Base-by-base conservation (phyloP, 768 basidiomycete genomes). In the Phaeotremella skinneri region DNA sequence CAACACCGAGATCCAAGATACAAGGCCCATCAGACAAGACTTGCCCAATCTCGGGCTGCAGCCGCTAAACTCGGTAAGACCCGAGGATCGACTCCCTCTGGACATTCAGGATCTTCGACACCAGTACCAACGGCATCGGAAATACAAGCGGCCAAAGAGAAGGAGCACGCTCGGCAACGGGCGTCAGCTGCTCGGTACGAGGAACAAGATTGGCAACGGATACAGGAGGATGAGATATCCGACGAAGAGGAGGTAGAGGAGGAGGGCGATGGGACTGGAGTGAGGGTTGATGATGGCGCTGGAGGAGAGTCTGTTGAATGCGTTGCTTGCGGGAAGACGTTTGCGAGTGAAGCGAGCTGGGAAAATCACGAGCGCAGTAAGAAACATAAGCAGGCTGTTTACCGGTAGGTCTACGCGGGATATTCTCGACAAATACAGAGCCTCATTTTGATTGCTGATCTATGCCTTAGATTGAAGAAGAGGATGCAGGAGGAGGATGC, bases 321-420 rank as follows among this genome's bases (percentile, higher is more conserved):
- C 69, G 87, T 97, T n/a, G 93, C 86, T 6, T 99, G 96, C 69
- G 81, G 83, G 27, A 97, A 96, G 79, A 81, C 83, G 0, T 98
- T 97, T 73, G 80, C 87, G 69, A 91, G 87, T 63, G 92, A 97
- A 67, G 89, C 90, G 0, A 90, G 91, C 3, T 99, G 93, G 93
- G 82, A 86, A 66, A 97, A 91, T 74, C 96, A 98, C 63, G 96
- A 98, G 76, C 81, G 92, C 64, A 96, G 92, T 76, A 88, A 88
- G 78, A 96, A 91, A 76, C 96, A 99, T 69, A 73, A 89, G 73
- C 90, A 87, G 76, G 89, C 91, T 62, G 85, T 98, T 13, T 89
- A 90, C 69, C 81, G 80, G 79, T 80, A 55, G 50, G 80, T 71
- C 2, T 4, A 14, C 14, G 16, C 30, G 16, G 13, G 52, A 37